A percentile compares a stretch with the other conserved stretches of the same genome.
phyloP scores from a whole-genome alignment of 2,329 filamentous ascomycete species.

The Colletotrichum abscissum region DNA sequence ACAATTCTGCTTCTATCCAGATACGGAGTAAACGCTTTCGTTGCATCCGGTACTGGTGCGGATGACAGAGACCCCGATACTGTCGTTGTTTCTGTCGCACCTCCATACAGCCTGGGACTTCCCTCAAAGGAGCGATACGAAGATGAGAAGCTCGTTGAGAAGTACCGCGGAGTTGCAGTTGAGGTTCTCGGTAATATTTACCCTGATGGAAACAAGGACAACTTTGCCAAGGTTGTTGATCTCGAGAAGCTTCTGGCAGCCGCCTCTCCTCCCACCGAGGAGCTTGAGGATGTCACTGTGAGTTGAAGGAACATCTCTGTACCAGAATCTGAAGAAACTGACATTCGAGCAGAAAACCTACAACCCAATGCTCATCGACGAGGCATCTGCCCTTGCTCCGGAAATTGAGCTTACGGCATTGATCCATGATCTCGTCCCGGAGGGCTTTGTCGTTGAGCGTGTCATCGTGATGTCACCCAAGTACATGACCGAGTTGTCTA shows the following conservation, averaged over 20 bases:
- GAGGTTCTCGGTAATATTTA: conserved; percentile 44
- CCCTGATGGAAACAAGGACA: conserved; percentile 48
- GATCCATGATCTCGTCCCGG: conserved; percentile 62
- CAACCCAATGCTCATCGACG: conserved; percentile 69
- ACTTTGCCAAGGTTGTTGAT: conserved; percentile 58
- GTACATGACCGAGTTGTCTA: conserved; percentile 69
- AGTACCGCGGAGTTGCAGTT: conserved; percentile 54
- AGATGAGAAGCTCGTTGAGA: conserved; percentile 61
- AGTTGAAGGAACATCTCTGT: conserved; percentile 23
- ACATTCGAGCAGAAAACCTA: conserved; percentile 64
- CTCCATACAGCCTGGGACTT: conserved; percentile 65
- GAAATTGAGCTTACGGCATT: conserved; percentile 65
- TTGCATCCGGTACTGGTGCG: conserved; percentile 49
- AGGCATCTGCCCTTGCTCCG: conserved; percentile 66
- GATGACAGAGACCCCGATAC: conserved; percentile 55
- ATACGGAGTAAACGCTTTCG: conserved; percentile 54
- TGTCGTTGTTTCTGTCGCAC: conserved; percentile 51
- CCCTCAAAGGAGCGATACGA: conserved; percentile 72
- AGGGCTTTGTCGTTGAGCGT: conserved; percentile 59
- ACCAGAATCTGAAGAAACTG: conserved; percentile 31
- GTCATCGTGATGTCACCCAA: conserved; percentile 70
- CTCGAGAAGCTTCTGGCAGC: conserved; percentile 72
- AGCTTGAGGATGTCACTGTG: conserved; percentile 69
- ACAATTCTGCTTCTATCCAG: conserved; percentile 58
- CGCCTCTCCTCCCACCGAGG: conserved; percentile 67